These are phyloP conservation scores for Apiospora sp. DNA, from an alignment of 2,329 filamentous ascomycete species.

Conservation along the genomic window DNA sequence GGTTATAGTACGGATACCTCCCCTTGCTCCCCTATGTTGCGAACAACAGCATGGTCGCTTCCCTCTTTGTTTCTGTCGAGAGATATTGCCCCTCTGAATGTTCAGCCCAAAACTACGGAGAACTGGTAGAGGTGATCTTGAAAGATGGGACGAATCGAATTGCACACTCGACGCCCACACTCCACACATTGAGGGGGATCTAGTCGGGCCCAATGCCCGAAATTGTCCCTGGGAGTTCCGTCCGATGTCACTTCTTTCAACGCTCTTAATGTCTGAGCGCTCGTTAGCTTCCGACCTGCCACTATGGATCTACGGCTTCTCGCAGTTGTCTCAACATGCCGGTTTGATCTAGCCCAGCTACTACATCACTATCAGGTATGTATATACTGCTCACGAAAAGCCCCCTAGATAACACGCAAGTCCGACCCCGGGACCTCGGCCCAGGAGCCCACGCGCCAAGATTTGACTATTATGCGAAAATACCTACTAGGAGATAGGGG, in stretches of 20 bases:
- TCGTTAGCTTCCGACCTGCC: conserved; percentile 8
- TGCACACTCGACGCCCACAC: neutral
- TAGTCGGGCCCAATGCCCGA: neutral
- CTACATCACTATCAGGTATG: too few relatives aligned
- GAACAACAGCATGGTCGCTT: neutral
- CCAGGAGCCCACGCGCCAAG: neutral
- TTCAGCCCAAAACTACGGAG: neutral
- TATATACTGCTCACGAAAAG: neutral
- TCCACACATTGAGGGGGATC: conserved; percentile 2
- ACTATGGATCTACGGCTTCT: neutral
- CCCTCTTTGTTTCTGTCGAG: neutral
- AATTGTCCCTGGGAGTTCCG: neutral
- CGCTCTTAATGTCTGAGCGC: neutral
- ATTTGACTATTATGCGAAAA: neutral
- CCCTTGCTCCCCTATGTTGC: neutral
- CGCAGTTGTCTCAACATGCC: neutral
- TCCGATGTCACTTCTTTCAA: neutral
- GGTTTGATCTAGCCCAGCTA: neutral
- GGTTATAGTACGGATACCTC: neutral
- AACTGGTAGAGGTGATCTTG: neutral
- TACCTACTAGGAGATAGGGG: neutral
- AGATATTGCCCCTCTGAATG: too few relatives aligned
- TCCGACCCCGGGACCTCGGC: too few relatives aligned
- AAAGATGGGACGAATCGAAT: conserved; percentile 2
- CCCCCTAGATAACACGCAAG: neutral